These are phyloP conservation scores for Globisporangium ultimum DNA, from an alignment of 352 stramenopile species.

Conservation along the genomic window DNA sequence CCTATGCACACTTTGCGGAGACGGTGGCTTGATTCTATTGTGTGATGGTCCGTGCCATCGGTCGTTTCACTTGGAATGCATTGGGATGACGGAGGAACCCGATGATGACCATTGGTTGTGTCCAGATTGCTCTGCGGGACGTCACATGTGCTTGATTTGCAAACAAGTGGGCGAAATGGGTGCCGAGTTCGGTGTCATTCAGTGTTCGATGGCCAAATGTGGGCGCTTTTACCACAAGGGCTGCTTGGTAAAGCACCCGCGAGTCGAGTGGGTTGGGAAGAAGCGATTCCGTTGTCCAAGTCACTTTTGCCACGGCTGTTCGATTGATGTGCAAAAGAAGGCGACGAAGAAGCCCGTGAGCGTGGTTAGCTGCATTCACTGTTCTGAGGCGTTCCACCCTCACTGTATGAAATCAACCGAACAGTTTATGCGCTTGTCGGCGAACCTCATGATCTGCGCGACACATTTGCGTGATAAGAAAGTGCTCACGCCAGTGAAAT, in stretches of 20 bases:
- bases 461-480: slow-evolving; percentile 70
- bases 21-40: slow-evolving; percentile 88
- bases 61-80: slow-evolving; percentile 91
- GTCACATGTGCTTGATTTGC: slow-evolving; percentile 92
- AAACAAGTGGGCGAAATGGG: slow-evolving; percentile 89
- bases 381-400: slow-evolving; percentile 75
- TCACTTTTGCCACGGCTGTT: slow-evolving; percentile 85
- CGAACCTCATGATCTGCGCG: slow-evolving; percentile 86
- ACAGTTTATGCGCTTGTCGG: slow-evolving; percentile 81
- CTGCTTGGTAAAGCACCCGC: slow-evolving; percentile 68
- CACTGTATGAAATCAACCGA: slow-evolving; percentile 72
- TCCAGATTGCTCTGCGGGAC: slow-evolving; percentile 82
- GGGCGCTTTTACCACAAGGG: slow-evolving; percentile 92
- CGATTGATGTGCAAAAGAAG: slow-evolving; percentile 20
- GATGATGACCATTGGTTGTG: slow-evolving; percentile 90
- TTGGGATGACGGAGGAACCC: slow-evolving; percentile 80
- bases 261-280: slow-evolving; percentile 86
- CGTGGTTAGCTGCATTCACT: slow-evolving; percentile 88
- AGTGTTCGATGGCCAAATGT: slow-evolving; percentile 90
- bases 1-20: slow-evolving; percentile 89
- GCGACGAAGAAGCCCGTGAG: slow-evolving; percentile 38
- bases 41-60: slow-evolving; percentile 92
- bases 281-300: slow-evolving; percentile 89
- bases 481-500: slow-evolving; percentile 7
- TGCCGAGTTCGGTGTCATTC: slow-evolving; percentile 85